phyloP scores from a whole-genome alignment of 805 yeast genomes.

The Pichia exigua region DNA sequence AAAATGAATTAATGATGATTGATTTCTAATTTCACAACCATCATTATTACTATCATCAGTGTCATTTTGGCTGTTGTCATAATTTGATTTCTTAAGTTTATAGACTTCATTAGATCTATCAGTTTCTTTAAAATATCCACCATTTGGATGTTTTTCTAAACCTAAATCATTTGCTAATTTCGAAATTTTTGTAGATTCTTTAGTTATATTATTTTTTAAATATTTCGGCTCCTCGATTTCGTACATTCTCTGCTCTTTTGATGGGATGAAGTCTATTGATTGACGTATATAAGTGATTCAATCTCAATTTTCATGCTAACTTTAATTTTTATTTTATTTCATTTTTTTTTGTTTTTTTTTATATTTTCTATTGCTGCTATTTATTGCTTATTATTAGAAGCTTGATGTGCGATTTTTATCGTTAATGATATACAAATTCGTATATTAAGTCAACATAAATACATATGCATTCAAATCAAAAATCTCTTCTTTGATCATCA shows the following conservation, averaged over 20 bases:
- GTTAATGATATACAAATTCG: too few species aligned
- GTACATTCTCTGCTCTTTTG: neutral
- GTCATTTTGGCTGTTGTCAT: too few species aligned
- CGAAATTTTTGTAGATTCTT: conserved; percentile 18
- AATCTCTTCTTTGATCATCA: neutral
- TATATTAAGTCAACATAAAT: too few species aligned
- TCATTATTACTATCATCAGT: neutral
- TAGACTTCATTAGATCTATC: conserved; percentile 33
- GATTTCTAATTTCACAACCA: neutral
- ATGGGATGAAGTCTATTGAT: too few species aligned
- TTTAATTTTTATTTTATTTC: neutral
- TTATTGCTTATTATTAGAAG: too few species aligned
- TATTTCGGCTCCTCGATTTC: conserved; percentile 20
- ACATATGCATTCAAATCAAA: too few species aligned
- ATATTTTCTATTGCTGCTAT: too few species aligned
- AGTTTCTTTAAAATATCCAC: conserved; percentile 51
- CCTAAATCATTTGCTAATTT: conserved; percentile 30
- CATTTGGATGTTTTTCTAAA: conserved; percentile 42
- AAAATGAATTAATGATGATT: conserved; percentile 45
- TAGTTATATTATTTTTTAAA: conserved; percentile 7
- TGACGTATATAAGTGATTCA: too few species aligned
- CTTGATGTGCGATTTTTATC: too few species aligned
- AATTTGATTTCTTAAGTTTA: neutral
- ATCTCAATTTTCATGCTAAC: neutral
- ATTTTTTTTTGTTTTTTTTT: too few species aligned